Percentiles rank a stretch among this genome's conserved stretches.
Conservation (phyloP, 139 green algal genomes). For the Gonium pectorale region DNA sequence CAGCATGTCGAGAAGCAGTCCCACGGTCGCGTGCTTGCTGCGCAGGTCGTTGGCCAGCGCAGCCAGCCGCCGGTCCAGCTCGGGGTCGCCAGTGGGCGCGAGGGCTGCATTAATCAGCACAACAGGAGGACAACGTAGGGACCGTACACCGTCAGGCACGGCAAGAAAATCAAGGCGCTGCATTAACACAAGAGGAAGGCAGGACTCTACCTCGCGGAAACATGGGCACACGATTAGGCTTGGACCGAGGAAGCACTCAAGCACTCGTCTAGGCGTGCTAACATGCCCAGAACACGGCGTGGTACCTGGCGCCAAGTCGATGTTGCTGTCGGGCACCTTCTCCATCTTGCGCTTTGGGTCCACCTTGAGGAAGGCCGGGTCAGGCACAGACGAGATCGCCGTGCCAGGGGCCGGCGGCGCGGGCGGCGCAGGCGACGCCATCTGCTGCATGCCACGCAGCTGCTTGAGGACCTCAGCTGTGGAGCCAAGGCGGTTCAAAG, state of each 20-base stretch:
- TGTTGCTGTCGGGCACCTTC: background rate
- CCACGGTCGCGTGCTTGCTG: slow-evolving; percentile 33
- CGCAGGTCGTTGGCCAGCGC: slow-evolving; percentile 25
- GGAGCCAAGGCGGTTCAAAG: background rate
- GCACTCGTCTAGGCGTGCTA: background rate
- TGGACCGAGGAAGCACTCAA: too few species aligned
- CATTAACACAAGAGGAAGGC: too few species aligned
- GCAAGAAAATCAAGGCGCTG: too few species aligned
- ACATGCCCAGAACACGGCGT: background rate
- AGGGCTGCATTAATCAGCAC: slow-evolving; percentile 21
- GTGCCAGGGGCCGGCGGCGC: slow-evolving; percentile 1
- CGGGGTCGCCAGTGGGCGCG: slow-evolving; percentile 25
- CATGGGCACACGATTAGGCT: too few species aligned
- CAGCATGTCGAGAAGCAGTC: slow-evolving; percentile 41
- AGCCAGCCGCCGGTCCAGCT: slow-evolving; percentile 12
- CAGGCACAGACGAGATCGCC: background rate
- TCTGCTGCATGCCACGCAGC: slow-evolving; percentile 17
- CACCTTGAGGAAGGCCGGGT: slow-evolving; percentile 32
- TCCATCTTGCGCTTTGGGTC: slow-evolving; percentile 8
- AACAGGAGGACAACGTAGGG: too few species aligned
- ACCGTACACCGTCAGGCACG: too few species aligned
- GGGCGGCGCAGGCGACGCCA: slow-evolving; percentile 8
- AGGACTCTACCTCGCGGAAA: too few species aligned
- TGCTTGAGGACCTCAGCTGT: slow-evolving; percentile 35
- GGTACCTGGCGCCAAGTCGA: slow-evolving; percentile 12